Evolutionary conservation across 2,329 filamentous ascomycete species (phyloP).

Genomic region (Trichoderma citrinoviride): DNA sequence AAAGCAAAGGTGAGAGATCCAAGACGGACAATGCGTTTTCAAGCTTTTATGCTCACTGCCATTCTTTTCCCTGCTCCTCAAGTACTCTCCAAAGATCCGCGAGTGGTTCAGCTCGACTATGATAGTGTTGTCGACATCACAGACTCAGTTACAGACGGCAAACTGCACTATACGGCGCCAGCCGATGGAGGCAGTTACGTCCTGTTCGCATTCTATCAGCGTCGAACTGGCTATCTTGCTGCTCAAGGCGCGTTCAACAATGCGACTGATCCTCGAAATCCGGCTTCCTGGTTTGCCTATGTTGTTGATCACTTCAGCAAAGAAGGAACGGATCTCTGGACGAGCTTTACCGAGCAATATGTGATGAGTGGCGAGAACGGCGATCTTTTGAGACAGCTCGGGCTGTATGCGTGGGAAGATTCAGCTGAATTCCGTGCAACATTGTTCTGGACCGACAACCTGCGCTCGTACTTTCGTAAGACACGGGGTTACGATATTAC

Average conservation of each 20-base stretch:
- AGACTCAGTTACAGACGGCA: background rate
- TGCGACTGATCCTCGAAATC: background rate
- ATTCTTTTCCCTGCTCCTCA: background rate
- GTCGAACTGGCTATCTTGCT: slow-evolving; percentile 3
- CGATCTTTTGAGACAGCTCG: background rate
- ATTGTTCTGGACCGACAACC: background rate
- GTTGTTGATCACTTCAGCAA: slow-evolving; percentile 4
- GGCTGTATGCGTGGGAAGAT: slow-evolving; percentile 8
- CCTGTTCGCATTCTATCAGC: slow-evolving; percentile 6
- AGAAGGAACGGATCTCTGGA: slow-evolving; percentile 8
- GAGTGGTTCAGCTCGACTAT: slow-evolving; percentile 3
- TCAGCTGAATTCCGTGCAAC: slow-evolving; percentile 7
- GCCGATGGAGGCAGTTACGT: background rate
- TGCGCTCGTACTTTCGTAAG: background rate
- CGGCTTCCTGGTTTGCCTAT: slow-evolving; percentile 15
- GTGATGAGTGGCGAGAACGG: slow-evolving; percentile 7
- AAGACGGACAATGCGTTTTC: background rate
- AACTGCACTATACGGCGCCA: background rate
- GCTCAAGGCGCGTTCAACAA: slow-evolving; percentile 9
- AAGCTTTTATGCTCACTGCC: background rate
- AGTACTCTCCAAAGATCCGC: background rate
- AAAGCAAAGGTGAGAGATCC: background rate
- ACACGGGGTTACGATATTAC: slow-evolving; percentile 13
- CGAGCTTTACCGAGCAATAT: background rate
- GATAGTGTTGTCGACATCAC: slow-evolving; percentile 1